Evolutionary conservation across 2,329 filamentous ascomycete genomes (phyloP).

Genomic region (Neofusicoccum cordaticola): DNA sequence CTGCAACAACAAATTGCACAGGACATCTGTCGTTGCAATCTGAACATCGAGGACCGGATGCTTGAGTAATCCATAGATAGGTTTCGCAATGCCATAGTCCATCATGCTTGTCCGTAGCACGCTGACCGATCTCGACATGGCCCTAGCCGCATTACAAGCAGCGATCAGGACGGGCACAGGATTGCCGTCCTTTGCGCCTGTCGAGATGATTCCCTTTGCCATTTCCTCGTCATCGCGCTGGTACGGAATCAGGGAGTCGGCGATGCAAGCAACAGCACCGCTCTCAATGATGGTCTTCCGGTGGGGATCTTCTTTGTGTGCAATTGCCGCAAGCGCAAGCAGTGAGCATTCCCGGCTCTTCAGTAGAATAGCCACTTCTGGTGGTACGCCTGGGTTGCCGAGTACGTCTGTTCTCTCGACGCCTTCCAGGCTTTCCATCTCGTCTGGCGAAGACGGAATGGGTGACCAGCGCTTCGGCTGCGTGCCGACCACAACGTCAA

Average conservation of each 20-base stretch:
- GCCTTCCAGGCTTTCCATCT: conserved; percentile 2
- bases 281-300: conserved; percentile 78
- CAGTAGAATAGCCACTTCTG: conserved; percentile 61
- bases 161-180: conserved; percentile 75
- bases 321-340: conserved; percentile 76
- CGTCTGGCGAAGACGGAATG: conserved; percentile 24
- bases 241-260: conserved; percentile 72
- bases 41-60: conserved; percentile 76
- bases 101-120: conserved; percentile 82
- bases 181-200: conserved; percentile 65
- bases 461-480: conserved; percentile 57
- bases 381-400: conserved; percentile 24
- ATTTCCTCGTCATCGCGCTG: conserved; percentile 6
- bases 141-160: conserved; percentile 77
- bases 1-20: conserved; percentile 82
- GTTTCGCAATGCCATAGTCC: conserved; percentile 76
- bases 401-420: conserved; percentile 9
- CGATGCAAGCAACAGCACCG: conserved; percentile 76
- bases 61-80: conserved; percentile 71
- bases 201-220: conserved; percentile 25
- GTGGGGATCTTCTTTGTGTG: conserved; percentile 78
- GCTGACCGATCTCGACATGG: conserved; percentile 79
- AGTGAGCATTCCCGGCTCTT: conserved; percentile 73
- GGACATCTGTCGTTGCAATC: conserved; percentile 77
- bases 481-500: conserved; percentile 50